Conservation (phyloP, 176 grass and related monocot genomes). For the Chrysopogon serrulatus region DNA sequence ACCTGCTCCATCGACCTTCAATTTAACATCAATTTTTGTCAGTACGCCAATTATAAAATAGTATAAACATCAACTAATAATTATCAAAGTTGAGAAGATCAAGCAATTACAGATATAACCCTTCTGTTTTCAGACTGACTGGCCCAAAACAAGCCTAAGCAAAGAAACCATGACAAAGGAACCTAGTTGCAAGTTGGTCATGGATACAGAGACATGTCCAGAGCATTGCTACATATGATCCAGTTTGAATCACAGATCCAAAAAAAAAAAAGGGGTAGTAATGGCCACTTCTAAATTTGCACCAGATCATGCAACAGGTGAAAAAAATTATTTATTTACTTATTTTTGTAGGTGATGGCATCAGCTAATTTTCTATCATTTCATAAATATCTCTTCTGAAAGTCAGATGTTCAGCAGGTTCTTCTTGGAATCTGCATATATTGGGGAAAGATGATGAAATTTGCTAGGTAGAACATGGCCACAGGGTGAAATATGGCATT, state of each 20-base stretch:
- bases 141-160: background rate
- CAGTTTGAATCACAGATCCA: background rate
- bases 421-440: background rate
- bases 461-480: background rate
- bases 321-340: background rate
- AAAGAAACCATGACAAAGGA: background rate
- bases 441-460: background rate
- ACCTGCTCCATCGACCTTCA: slow-evolving; percentile 84
- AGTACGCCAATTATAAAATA: background rate
- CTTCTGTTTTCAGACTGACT: background rate
- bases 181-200: background rate
- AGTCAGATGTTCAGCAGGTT: background rate
- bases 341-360: slow-evolving; percentile 20
- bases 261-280: background rate
- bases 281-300: background rate
- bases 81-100: slow-evolving; percentile 6
- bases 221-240: background rate
- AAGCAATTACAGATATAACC: background rate
- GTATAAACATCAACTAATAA: background rate
- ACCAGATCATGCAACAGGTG: background rate
- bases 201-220: background rate
- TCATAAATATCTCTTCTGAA: background rate
- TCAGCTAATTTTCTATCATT: background rate
- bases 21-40: background rate
- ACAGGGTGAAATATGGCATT: background rate